These are phyloP conservation scores for Striga hermonthica DNA, from an alignment of 305 asterid species.

Conservation along the genomic window DNA sequence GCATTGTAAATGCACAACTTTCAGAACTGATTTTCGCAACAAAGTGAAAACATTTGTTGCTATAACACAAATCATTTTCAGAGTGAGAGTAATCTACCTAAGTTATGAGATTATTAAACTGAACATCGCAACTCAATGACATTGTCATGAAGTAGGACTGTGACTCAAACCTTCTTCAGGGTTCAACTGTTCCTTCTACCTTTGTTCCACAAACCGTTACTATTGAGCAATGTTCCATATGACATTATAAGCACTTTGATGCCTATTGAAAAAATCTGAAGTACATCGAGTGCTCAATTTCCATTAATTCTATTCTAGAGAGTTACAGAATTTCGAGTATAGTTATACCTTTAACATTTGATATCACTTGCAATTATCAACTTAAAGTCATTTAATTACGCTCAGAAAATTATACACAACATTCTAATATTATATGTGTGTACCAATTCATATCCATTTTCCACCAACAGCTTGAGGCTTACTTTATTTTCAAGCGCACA, in stretches of 20 bases:
- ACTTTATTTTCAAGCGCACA: constrained; percentile 7
- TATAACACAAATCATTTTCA: neutral
- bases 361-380: neutral
- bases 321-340: neutral
- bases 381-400: neutral
- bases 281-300: neutral
- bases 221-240: neutral
- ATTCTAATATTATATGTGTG: neutral
- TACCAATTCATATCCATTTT: too few species aligned
- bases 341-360: neutral
- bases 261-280: neutral
- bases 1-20: neutral
- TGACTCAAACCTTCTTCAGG: neutral
- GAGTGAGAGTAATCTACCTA: neutral
- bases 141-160: neutral
- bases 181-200: neutral
- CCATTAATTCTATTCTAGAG: neutral
- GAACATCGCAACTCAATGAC: neutral
- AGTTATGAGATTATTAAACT: neutral
- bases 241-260: neutral
- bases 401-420: neutral
- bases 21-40: neutral
- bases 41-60: neutral
- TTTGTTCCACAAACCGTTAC: neutral
- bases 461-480: too few species aligned